Conservation (phyloP, 306 rosid species). For the Trifolium dubium region DNA sequence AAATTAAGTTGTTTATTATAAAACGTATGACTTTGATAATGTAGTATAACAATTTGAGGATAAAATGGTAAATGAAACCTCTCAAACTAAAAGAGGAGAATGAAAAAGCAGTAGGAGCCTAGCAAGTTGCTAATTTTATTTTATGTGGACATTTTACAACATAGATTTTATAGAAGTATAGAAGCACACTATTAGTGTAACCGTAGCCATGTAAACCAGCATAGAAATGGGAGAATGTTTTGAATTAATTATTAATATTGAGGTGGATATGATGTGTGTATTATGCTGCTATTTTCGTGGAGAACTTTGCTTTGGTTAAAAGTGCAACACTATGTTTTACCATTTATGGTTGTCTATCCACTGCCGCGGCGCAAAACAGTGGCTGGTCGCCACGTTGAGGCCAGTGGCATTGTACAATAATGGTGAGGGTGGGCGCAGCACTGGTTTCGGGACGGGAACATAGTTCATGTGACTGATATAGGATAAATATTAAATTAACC, state of each 20-base stretch:
- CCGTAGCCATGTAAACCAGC: not conserved
- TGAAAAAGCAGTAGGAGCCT: no score
- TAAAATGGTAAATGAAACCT: no score
- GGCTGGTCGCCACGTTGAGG: not conserved
- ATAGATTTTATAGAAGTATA: not conserved
- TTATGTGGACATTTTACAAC: not conserved
- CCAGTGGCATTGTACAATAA: not conserved
- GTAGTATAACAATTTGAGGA: no score
- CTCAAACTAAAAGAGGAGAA: no score
- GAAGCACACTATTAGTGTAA: not conserved
- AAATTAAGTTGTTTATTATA: no score
- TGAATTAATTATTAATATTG: not conserved
- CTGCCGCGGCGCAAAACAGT: not conserved
- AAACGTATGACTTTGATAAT: no score
- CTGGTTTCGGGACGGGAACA: not conserved
- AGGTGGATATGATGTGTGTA: not conserved
- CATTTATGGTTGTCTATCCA: slow-evolving; percentile 15
- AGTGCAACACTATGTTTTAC: slow-evolving; percentile 16
- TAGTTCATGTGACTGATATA: not conserved
- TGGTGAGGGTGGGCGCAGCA: not conserved
- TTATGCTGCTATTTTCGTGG: not conserved
- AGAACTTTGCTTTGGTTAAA: slow-evolving; percentile 6
- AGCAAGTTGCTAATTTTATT: no score
- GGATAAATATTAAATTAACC: slow-evolving; percentile 4
- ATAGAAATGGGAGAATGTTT: not conserved